Evolutionary conservation across 2,329 filamentous ascomycete species (phyloP).

Genomic region (Botryotinia convoluta): DNA sequence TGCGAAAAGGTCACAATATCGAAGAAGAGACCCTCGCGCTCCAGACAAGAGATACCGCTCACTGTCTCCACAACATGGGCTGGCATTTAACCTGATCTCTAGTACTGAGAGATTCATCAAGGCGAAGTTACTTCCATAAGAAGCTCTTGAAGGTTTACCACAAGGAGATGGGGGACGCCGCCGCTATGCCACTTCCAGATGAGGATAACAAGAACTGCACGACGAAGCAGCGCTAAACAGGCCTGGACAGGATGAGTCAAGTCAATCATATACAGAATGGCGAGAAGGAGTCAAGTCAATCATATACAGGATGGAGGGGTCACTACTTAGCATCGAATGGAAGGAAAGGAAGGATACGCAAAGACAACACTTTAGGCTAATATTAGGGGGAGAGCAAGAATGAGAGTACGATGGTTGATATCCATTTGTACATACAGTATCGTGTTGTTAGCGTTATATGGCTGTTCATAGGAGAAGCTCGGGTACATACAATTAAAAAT

Average conservation of each 20-base stretch:
- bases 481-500: not conserved
- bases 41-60: not conserved
- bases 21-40: not conserved
- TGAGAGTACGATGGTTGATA: not conserved
- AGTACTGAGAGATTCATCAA: not conserved
- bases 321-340: not conserved
- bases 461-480: not conserved
- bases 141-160: conserved; percentile 75
- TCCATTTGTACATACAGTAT: not conserved
- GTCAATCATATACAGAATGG: too few species aligned
- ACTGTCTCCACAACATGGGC: not conserved
- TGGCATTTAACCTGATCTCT: not conserved
- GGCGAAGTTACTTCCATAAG: not conserved
- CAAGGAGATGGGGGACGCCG: conserved; percentile 82
- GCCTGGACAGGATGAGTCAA: too few species aligned
- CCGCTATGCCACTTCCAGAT: conserved; percentile 81
- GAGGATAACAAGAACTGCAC: conserved; percentile 73
- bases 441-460: not conserved
- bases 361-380: not conserved
- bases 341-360: not conserved
- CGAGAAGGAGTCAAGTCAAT: not conserved
- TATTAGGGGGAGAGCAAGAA: not conserved
- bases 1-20: not conserved
- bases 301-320: not conserved
- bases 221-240: not conserved